Conservation (phyloP, 495 filamentous ascomycete genomes). For the Apodospora peruviana region DNA sequence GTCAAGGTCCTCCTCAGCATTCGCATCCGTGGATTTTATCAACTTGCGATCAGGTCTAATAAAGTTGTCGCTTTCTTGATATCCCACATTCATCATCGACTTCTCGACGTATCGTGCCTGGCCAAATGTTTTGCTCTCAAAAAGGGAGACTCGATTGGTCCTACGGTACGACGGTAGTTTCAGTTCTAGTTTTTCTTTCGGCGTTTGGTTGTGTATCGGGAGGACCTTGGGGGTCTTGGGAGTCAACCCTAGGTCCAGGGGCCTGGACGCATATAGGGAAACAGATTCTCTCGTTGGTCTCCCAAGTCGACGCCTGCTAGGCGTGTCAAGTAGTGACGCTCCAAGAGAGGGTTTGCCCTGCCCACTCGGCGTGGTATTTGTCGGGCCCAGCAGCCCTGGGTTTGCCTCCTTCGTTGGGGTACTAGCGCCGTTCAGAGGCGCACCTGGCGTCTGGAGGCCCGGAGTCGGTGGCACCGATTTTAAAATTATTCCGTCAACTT, state of each 20-base stretch:
- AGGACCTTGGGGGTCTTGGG: constrained; percentile 45
- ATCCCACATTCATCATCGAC: constrained; percentile 88
- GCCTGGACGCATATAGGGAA: constrained; percentile 41
- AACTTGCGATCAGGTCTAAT: constrained; percentile 68
- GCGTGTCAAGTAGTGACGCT: constrained; percentile 26
- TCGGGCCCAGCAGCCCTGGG: constrained; percentile 1
- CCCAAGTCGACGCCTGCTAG: constrained; percentile 39
- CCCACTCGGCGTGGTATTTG: constrained; percentile 20
- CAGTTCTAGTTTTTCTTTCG: constrained; percentile 55
- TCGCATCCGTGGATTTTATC: constrained; percentile 68
- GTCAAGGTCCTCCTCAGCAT: constrained; percentile 80
- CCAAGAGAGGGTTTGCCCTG: constrained; percentile 23
- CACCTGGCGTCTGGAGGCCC: constrained; percentile 16
- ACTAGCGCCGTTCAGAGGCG: constrained; percentile 26
- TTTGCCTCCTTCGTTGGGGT: constrained; percentile 33
- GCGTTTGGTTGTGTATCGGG: constrained; percentile 48
- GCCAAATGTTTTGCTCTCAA: constrained; percentile 51
- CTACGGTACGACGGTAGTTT: constrained; percentile 54
- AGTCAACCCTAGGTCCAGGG: constrained; percentile 26
- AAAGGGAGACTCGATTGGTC: constrained; percentile 48
- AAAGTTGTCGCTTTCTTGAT: constrained; percentile 88
- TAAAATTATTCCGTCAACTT: constrained; percentile 64
- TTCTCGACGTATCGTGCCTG: constrained; percentile 69
- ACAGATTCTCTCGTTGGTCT: constrained; percentile 44
- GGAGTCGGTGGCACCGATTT: constrained; percentile 42